phyloP scores from a whole-genome alignment of 2,329 filamentous ascomycete species.

The Phyllosticta citriasiana region DNA sequence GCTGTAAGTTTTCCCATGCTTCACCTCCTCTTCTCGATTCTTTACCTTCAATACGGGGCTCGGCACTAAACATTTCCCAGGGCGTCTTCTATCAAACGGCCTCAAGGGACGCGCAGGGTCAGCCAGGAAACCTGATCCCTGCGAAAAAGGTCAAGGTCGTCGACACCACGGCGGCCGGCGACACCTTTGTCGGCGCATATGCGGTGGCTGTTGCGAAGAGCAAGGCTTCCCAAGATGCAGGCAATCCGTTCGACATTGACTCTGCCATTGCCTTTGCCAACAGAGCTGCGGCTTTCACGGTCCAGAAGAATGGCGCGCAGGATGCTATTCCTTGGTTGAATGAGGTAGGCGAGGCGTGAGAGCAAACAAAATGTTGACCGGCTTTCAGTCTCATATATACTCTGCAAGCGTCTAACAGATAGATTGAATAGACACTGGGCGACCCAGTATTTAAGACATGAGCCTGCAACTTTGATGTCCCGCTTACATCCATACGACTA shows the following conservation, averaged over 20 bases:
- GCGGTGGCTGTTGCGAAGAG: slow-evolving; percentile 56
- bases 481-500: background rate
- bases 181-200: slow-evolving; percentile 88
- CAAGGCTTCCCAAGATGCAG: background rate
- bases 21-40: background rate
- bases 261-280: slow-evolving; percentile 53
- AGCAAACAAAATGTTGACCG: background rate
- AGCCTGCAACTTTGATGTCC: background rate
- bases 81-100: slow-evolving; percentile 35
- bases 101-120: slow-evolving; percentile 33
- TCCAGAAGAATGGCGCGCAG: slow-evolving; percentile 55
- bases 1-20: slow-evolving; percentile 41
- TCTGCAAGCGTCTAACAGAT: background rate
- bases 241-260: slow-evolving; percentile 39
- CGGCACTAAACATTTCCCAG: slow-evolving; percentile 12
- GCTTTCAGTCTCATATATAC: background rate
- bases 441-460: background rate
- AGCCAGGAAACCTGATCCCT: slow-evolving; percentile 38
- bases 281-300: slow-evolving; percentile 53
- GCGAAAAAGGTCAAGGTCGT: slow-evolving; percentile 69
- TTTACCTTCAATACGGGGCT: background rate
- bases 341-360: slow-evolving; percentile 31
- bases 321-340: slow-evolving; percentile 57
- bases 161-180: slow-evolving; percentile 88
- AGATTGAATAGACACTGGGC: background rate